These are phyloP conservation scores for Porodaedalea pini DNA, from an alignment of 1,284 basidiomycete genomes.

Conservation along the genomic window DNA sequence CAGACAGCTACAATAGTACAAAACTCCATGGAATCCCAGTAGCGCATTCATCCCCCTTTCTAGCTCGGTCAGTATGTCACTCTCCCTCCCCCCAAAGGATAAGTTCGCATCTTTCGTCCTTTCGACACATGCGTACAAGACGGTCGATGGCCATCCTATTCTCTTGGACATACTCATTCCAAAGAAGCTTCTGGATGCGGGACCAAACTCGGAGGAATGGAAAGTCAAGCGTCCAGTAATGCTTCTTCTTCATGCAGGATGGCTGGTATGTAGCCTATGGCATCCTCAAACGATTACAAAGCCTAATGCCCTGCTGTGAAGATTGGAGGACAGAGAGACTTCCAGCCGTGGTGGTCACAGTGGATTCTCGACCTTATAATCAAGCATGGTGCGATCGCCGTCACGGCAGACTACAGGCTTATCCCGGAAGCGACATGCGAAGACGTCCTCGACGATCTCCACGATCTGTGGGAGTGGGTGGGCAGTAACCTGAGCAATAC, in stretches of 20 bases:
- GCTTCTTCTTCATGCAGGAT: constrained; percentile 11
- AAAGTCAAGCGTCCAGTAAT: constrained; percentile 10
- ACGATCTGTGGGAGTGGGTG: constrained; percentile 13
- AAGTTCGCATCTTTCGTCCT: constrained; percentile 10
- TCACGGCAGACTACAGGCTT: constrained; percentile 12
- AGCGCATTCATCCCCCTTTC: too few species aligned
- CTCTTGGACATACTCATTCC: constrained; percentile 15
- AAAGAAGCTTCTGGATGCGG: constrained; percentile 5
- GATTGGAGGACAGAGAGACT: constrained; percentile 16
- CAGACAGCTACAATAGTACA: background rate
- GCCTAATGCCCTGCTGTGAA: background rate
- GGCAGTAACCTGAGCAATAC: background rate
- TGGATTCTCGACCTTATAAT: constrained; percentile 11
- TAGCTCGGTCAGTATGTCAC: background rate
- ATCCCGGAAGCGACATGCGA: constrained; percentile 14
- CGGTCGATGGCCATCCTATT: constrained; percentile 15
- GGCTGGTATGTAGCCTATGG: constrained; percentile 7
- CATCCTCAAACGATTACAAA: background rate
- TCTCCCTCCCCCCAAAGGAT: constrained; percentile 2
- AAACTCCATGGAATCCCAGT: too few species aligned
- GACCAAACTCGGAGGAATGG: background rate
- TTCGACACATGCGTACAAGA: constrained; percentile 16
- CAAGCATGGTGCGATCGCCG: constrained; percentile 7
- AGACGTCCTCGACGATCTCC: constrained; percentile 13
- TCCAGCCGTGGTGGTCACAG: constrained; percentile 5